Evolutionary conservation across 176 grass and related monocot species (phyloP).

Genomic region (Chrysopogon serrulatus): DNA sequence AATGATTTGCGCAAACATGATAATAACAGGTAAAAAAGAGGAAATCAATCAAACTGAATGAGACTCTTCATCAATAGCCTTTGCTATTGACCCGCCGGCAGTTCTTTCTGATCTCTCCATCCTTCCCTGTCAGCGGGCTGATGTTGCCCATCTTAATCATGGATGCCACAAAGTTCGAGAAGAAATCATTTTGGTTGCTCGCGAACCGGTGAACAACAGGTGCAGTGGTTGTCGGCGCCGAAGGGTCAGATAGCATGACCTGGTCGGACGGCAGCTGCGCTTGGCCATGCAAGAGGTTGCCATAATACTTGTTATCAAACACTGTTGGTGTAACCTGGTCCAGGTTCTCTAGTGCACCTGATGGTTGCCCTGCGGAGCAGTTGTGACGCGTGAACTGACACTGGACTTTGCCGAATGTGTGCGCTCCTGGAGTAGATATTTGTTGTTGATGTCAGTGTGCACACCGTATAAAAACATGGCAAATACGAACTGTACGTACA

Average conservation of each 20-base stretch:
- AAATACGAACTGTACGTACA: no score
- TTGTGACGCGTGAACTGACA: slow-evolving; percentile 15
- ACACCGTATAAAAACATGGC: no score
- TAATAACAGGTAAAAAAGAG: no score
- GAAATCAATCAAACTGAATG: background rate
- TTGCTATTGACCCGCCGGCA: slow-evolving; percentile 36
- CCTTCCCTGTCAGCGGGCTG: slow-evolving; percentile 18
- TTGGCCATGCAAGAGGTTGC: slow-evolving; percentile 18
- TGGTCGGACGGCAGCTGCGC: slow-evolving; percentile 40
- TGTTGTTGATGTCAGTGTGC: background rate
- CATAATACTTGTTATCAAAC: slow-evolving; percentile 53
- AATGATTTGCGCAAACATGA: background rate
- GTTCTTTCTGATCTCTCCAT: slow-evolving; percentile 48
- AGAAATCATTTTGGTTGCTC: slow-evolving; percentile 25
- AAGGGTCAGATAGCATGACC: slow-evolving; percentile 14
- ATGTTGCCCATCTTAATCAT: slow-evolving; percentile 74
- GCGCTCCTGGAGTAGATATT: slow-evolving; percentile 15
- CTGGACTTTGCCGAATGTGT: slow-evolving; percentile 45
- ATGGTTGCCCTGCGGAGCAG: background rate
- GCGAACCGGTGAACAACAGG: slow-evolving; percentile 27
- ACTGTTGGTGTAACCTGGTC: slow-evolving; percentile 27
- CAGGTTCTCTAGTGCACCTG: slow-evolving; percentile 19
- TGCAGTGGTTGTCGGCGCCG: background rate
- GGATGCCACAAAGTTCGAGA: slow-evolving; percentile 27
- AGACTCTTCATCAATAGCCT: background rate